Evolutionary conservation across 805 yeast genomes (phyloP), one percentile per base, ranked within the genome.

Genomic region (Starmera amethionina): DNA sequence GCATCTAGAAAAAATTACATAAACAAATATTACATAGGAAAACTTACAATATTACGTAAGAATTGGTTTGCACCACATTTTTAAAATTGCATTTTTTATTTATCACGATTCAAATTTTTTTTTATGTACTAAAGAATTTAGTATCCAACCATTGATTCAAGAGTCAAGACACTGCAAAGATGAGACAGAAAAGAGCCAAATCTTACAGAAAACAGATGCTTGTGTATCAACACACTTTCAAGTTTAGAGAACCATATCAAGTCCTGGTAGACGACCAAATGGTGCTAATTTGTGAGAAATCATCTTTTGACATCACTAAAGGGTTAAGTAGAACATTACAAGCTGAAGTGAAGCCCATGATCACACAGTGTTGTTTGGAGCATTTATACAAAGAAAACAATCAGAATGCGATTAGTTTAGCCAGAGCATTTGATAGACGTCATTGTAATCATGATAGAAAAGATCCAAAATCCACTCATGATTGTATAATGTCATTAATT

Each of bases 121-220:
- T 16, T 16, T 16, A 3, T 16, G 3, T n/a, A n/a, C n/a, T n/a
- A n/a, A n/a, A 16, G 18, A 16, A 16, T 16, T 16, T 3, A 16
- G 4, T 16, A 3, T 16, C 18, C 18, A 16, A 16, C 4, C 18
- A 16, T 4, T 16, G 18, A 16, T 16, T 16, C 18, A 16, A 39
- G 18, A 16, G 3, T 16, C 18, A 16, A 39, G 27, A 46, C 45
- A 16, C 49, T 50, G 7, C 10, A 4, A 60, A 44, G 30, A 90
- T 90, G 98, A 87, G 95, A 71, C 96, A 90, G 65, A 90, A 89
- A 63, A 74, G 98, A 63, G 95, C 97, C 40, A 90, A 90, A 62
- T 71, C 93, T 1, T 93, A 93, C 63, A 79, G 90, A 60, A 90
- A 90, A 68, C 96, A 86, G 60, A 82, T 93, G 84, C 76, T 81